Conservation (phyloP, 805 yeast species). For the Nakazawaea molendinolei region DNA sequence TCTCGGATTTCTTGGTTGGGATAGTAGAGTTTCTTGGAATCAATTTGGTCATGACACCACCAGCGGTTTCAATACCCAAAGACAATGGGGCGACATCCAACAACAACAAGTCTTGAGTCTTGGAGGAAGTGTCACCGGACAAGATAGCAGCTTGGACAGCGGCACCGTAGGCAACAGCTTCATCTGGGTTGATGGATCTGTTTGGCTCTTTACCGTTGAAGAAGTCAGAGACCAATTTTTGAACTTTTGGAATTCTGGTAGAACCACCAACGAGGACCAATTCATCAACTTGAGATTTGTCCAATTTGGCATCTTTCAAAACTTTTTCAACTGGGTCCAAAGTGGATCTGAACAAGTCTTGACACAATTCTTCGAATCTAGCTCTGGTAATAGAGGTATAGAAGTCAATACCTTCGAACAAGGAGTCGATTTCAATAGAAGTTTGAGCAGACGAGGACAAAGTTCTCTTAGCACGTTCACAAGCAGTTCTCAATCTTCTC, state of each 20-base stretch:
- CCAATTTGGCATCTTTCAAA: slow-evolving; percentile 82
- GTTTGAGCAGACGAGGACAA: slow-evolving; percentile 95
- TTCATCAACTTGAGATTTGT: slow-evolving; percentile 85
- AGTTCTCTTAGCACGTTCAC: slow-evolving; percentile 99
- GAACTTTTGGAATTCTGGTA: slow-evolving; percentile 96
- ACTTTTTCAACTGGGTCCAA: slow-evolving; percentile 95
- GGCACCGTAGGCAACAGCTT: slow-evolving; percentile 99
- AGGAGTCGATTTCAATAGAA: slow-evolving; percentile 90
- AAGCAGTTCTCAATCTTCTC: slow-evolving; percentile 97
- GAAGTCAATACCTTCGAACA: slow-evolving; percentile 93
- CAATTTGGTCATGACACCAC: slow-evolving; percentile 98
- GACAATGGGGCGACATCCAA: slow-evolving; percentile 97
- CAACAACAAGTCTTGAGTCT: slow-evolving; percentile 89
- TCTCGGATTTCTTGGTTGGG: slow-evolving; percentile 96
- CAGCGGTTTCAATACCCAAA: slow-evolving; percentile 97
- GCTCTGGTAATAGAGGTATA: slow-evolving; percentile 96
- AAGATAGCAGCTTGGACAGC: slow-evolving; percentile 97
- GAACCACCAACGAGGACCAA: slow-evolving; percentile 97
- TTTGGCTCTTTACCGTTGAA: slow-evolving; percentile 97
- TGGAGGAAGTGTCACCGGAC: slow-evolving; percentile 91
- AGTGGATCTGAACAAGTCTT: slow-evolving; percentile 89
- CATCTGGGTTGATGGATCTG: slow-evolving; percentile 96
- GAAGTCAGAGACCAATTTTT: slow-evolving; percentile 91
- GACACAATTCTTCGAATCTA: slow-evolving; percentile 95
- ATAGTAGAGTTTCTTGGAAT: slow-evolving; percentile 98